These are phyloP conservation scores for Pilatotrama ljubarskyi DNA, from an alignment of 768 basidiomycete species.

Conservation along the genomic window DNA sequence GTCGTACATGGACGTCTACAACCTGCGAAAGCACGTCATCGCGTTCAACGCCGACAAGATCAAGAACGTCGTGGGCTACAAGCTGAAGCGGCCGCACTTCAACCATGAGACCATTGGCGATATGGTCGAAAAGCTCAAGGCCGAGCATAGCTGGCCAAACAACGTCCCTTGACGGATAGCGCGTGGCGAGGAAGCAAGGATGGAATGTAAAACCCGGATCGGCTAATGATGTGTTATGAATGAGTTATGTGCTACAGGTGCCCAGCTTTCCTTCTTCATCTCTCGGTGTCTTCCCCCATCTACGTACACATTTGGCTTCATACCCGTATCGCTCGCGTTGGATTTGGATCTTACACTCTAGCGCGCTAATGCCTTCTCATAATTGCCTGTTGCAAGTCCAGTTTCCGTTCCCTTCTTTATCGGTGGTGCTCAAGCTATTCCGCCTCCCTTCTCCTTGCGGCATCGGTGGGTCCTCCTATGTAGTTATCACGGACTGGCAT, in stretches of 20 bases:
- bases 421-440: neutral
- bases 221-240: slow-evolving; percentile 22
- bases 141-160: slow-evolving; percentile 55
- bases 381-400: slow-evolving; percentile 10
- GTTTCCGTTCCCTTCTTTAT: neutral
- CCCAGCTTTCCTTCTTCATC: neutral
- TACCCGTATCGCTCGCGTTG: slow-evolving; percentile 17
- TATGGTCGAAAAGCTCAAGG: slow-evolving; percentile 79
- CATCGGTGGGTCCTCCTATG: neutral
- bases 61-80: slow-evolving; percentile 70
- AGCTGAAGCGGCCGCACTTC: slow-evolving; percentile 62
- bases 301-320: slow-evolving; percentile 1
- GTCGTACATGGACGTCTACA: slow-evolving; percentile 78
- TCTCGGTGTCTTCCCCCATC: slow-evolving; percentile 1
- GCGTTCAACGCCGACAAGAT: slow-evolving; percentile 73
- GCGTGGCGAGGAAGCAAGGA: slow-evolving; percentile 8
- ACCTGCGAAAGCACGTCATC: slow-evolving; percentile 67
- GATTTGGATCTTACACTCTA: slow-evolving; percentile 1
- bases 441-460: neutral
- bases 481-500: slow-evolving; percentile 9
- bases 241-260: slow-evolving; percentile 22
- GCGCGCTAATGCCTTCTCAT: slow-evolving; percentile 17
- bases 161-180: slow-evolving; percentile 21
- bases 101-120: slow-evolving; percentile 62
- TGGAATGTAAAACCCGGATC: slow-evolving; percentile 20